phyloP scores from a whole-genome alignment of 1,139 yeast species.

The Candida tetrigidarum region DNA sequence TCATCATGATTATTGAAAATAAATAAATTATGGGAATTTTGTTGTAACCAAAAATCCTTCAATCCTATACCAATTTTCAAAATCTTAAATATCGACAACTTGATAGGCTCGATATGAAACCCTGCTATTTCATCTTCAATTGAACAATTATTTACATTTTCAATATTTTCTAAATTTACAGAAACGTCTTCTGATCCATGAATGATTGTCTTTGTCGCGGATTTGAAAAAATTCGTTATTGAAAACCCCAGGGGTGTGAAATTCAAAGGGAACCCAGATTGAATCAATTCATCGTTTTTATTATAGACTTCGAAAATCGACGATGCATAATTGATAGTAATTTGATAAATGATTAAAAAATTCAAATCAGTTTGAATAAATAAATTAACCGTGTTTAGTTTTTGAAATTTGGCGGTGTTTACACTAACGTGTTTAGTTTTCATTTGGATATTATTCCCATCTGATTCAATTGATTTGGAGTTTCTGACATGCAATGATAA shows the following conservation, averaged over 20 bases:
- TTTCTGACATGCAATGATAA: slow-evolving; percentile 35
- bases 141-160: slow-evolving; percentile 34
- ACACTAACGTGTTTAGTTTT: slow-evolving; percentile 34
- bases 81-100: slow-evolving; percentile 35
- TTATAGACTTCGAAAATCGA: slow-evolving; percentile 38
- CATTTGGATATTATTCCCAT: slow-evolving; percentile 34
- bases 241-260: slow-evolving; percentile 31
- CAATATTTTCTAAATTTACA: slow-evolving; percentile 41
- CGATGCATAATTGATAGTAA: slow-evolving; percentile 32
- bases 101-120: slow-evolving; percentile 30
- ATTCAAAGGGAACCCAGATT: slow-evolving; percentile 38
- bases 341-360: slow-evolving; percentile 40
- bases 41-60: slow-evolving; percentile 39
- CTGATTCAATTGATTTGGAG: slow-evolving; percentile 34
- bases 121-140: slow-evolving; percentile 38
- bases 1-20: slow-evolving; percentile 32
- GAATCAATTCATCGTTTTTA: slow-evolving; percentile 32
- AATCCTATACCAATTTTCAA: slow-evolving; percentile 42
- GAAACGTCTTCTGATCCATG: slow-evolving; percentile 27
- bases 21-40: slow-evolving; percentile 43
- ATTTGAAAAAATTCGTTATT: slow-evolving; percentile 32
- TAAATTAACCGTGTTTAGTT: slow-evolving; percentile 31
- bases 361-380: slow-evolving; percentile 38
- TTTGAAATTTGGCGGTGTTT: slow-evolving; percentile 31
- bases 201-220: slow-evolving; percentile 40